phyloP scores from a whole-genome alignment of 1,284 basidiomycete species.

The Cystobasidium pallidum region DNA sequence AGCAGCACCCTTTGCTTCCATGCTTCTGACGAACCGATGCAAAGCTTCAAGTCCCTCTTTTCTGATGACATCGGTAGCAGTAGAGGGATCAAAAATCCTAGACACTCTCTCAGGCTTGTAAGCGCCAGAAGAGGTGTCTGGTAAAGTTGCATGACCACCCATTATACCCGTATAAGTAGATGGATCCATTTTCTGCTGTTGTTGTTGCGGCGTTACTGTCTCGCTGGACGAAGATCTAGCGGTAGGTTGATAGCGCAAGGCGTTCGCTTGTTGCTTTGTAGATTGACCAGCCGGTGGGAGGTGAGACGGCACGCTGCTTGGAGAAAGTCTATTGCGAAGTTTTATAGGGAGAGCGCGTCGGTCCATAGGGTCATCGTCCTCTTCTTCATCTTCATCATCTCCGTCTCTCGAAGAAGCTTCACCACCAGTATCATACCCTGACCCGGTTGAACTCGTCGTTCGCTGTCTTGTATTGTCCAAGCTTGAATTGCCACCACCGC shows the following conservation, averaged over 20 bases:
- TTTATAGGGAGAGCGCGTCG: slow-evolving; percentile 3
- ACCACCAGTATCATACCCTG: slow-evolving; percentile 39
- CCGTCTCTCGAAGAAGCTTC: slow-evolving; percentile 39
- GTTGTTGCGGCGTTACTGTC: slow-evolving; percentile 19
- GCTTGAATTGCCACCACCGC: neutral
- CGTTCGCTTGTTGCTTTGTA: neutral
- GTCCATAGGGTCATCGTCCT: slow-evolving; percentile 27
- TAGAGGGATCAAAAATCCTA: slow-evolving; percentile 51
- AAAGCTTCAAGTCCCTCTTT: slow-evolving; percentile 52
- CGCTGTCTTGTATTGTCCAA: slow-evolving; percentile 14
- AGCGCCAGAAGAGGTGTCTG: slow-evolving; percentile 23
- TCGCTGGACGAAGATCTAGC: slow-evolving; percentile 31
- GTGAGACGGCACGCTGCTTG: slow-evolving; percentile 5
- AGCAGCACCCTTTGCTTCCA: slow-evolving; percentile 47
- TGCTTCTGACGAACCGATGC: slow-evolving; percentile 51
- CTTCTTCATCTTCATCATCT: slow-evolving; percentile 41
- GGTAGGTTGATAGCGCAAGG: neutral
- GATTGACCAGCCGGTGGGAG: neutral
- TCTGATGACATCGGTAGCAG: slow-evolving; percentile 51
- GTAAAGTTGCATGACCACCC: slow-evolving; percentile 2
- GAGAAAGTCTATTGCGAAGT: slow-evolving; percentile 1
- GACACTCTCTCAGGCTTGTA: slow-evolving; percentile 43
- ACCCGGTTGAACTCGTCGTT: neutral
- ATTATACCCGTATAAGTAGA: neutral
- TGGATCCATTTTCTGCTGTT: neutral